Evolutionary conservation across 2,329 filamentous ascomycete genomes (phyloP).

Genomic region (Stemphylium vesicarium): DNA sequence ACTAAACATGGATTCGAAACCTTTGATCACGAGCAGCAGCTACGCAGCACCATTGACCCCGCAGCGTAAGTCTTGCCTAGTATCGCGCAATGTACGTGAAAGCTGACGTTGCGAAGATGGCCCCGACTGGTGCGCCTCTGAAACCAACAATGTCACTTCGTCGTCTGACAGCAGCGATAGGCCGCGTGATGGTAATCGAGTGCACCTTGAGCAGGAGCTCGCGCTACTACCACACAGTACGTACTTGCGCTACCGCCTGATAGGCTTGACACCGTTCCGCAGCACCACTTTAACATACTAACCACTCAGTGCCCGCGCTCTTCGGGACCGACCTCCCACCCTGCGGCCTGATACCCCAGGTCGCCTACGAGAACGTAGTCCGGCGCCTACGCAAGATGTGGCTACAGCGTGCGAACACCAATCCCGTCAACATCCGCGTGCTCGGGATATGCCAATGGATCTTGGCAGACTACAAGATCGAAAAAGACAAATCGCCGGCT

Average conservation of each 20-base stretch:
- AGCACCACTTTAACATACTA: neutral
- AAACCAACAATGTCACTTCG: neutral
- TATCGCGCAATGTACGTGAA: neutral
- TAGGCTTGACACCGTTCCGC: neutral
- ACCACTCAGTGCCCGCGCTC: slow-evolving; percentile 31
- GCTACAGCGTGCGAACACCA: slow-evolving; percentile 8
- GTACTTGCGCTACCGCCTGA: neutral
- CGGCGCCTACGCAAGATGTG: slow-evolving; percentile 27
- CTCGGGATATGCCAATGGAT: slow-evolving; percentile 18
- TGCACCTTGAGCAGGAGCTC: slow-evolving; percentile 4
- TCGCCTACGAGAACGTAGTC: slow-evolving; percentile 35
- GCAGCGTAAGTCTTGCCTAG: neutral
- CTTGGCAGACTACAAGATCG: slow-evolving; percentile 10
- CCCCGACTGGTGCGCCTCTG: slow-evolving; percentile 21
- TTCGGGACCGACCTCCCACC: slow-evolving; percentile 33
- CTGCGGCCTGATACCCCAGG: slow-evolving; percentile 25
- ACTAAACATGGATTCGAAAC: neutral
- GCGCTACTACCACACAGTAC: slow-evolving; percentile 22
- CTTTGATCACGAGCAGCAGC: neutral
- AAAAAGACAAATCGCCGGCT: slow-evolving; percentile 11
- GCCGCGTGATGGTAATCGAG: too few species aligned
- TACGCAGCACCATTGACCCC: neutral
- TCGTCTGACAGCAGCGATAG: neutral
- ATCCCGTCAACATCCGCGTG: neutral
- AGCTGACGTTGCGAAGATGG: slow-evolving; percentile 9